These are phyloP conservation scores for Trichoderma sp. DNA, from an alignment of 2,329 filamentous ascomycete genomes.

Conservation along the genomic window DNA sequence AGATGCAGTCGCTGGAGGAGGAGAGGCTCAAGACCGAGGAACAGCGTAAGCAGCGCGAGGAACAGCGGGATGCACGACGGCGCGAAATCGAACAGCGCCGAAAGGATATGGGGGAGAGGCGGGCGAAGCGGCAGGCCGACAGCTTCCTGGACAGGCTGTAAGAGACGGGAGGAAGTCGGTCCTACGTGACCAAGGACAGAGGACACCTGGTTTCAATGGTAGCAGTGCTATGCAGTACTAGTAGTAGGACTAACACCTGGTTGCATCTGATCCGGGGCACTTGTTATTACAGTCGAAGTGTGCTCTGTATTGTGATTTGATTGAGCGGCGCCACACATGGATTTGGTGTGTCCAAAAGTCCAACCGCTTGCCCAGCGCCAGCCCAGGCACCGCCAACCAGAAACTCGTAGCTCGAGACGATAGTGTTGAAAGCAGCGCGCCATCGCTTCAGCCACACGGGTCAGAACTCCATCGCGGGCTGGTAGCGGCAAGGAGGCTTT, in stretches of 20 bases:
- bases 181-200: background rate
- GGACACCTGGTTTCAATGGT: background rate
- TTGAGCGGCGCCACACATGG: background rate
- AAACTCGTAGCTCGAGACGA: background rate
- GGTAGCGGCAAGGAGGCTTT: constrained; percentile 2
- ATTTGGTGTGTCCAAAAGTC: background rate
- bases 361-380: background rate
- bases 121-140: constrained; percentile 69
- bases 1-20: constrained; percentile 74
- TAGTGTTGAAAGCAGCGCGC: constrained; percentile 7
- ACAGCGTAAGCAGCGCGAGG: constrained; percentile 56
- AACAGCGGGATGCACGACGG: constrained; percentile 59
- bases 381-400: constrained; percentile 11
- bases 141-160: constrained; percentile 65
- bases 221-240: background rate
- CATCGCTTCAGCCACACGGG: constrained; percentile 18
- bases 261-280: background rate
- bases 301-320: background rate
- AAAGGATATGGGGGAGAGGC: constrained; percentile 60
- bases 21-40: constrained; percentile 70
- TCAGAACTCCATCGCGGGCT: constrained; percentile 1
- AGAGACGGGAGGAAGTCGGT: background rate
- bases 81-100: constrained; percentile 65
- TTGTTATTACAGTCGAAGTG: background rate
- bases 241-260: background rate